Conservation (phyloP, 2,329 filamentous ascomycete genomes). For the Bipolaris sorokiniana region DNA sequence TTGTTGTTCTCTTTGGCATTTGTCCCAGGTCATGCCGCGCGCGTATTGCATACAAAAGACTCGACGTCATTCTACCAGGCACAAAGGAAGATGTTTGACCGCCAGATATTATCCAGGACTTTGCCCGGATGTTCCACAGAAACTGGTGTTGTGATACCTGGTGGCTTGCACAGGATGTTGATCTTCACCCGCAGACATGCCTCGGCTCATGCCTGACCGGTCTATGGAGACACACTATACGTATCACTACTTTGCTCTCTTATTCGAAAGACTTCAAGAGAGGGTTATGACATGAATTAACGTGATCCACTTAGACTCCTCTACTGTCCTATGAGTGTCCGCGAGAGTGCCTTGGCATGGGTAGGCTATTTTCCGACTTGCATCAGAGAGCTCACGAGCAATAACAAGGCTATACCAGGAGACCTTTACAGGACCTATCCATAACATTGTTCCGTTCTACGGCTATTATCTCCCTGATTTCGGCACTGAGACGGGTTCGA, state of each 20-base stretch:
- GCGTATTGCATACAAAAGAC: background rate
- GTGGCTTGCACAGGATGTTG: background rate
- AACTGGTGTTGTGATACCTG: background rate
- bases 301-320: background rate
- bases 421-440: background rate
- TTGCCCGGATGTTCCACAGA: background rate
- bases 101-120: background rate
- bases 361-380: background rate
- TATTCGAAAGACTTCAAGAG: background rate
- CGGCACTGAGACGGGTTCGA: constrained; percentile 14
- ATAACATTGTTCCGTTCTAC: background rate
- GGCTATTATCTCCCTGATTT: constrained; percentile 3
- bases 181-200: background rate
- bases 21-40: background rate
- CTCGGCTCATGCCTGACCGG: background rate
- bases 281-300: background rate
- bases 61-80: background rate
- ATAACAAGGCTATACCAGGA: background rate
- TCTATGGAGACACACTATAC: background rate
- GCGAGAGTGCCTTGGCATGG: background rate
- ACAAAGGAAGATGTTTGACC: background rate
- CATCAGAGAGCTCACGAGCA: background rate
- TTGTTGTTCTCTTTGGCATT: background rate
- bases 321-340: background rate
- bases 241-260: background rate